Conservation (phyloP, 805 yeast species). For the Kodamaea jinghongensis region DNA sequence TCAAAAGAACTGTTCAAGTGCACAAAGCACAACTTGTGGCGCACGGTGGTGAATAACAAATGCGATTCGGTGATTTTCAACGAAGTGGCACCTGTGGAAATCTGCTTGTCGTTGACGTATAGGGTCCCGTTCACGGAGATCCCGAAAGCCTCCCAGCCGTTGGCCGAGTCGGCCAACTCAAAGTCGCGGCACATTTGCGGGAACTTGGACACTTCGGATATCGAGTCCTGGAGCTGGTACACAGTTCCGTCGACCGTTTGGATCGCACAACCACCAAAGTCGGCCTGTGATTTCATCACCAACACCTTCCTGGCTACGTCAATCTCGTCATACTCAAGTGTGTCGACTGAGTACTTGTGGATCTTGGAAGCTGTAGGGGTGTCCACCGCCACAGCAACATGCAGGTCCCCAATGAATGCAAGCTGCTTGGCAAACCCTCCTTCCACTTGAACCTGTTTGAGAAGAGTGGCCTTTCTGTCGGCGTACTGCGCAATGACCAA, state of each 20-base stretch:
- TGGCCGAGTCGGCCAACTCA: slow-evolving; percentile 34
- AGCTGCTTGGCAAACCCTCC: slow-evolving; percentile 53
- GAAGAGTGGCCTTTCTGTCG: slow-evolving; percentile 48
- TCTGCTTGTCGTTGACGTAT: slow-evolving; percentile 55
- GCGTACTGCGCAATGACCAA: slow-evolving; percentile 43
- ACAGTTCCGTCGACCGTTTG: slow-evolving; percentile 67
- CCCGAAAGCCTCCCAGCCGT: slow-evolving; percentile 50
- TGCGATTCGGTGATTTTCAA: slow-evolving; percentile 68
- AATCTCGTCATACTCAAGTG: slow-evolving; percentile 32
- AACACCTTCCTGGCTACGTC: slow-evolving; percentile 53
- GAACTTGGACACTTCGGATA: slow-evolving; percentile 45
- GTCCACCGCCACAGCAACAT: slow-evolving; percentile 61
- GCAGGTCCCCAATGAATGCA: slow-evolving; percentile 50
- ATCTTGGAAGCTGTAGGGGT: slow-evolving; percentile 49
- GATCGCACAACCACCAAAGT: slow-evolving; percentile 49
- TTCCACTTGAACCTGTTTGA: slow-evolving; percentile 34
- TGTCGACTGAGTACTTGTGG: slow-evolving; percentile 38
- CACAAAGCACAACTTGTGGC: slow-evolving; percentile 74
- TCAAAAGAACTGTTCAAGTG: slow-evolving; percentile 47
- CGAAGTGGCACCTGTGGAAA: slow-evolving; percentile 80
- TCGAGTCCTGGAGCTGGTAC: slow-evolving; percentile 25
- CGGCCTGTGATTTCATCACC: slow-evolving; percentile 52
- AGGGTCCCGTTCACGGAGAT: slow-evolving; percentile 73
- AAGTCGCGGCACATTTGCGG: slow-evolving; percentile 67
- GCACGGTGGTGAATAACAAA: slow-evolving; percentile 83